Base-by-base conservation (phyloP, 2,329 filamentous ascomycete genomes). In the Leptographium flavum region DNA sequence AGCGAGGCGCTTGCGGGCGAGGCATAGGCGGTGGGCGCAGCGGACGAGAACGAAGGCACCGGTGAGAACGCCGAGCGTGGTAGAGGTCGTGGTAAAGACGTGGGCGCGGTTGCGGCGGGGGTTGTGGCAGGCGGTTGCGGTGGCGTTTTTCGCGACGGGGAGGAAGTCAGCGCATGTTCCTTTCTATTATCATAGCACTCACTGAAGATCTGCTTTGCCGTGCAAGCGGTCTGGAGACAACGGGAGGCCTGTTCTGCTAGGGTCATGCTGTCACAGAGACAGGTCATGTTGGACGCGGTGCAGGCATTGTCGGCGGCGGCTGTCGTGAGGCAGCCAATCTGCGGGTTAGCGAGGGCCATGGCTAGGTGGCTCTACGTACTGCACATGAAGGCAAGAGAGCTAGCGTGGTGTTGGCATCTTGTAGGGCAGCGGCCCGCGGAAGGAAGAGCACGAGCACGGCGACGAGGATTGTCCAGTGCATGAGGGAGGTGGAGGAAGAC, bases 21-120 rank as follows among this genome's bases (percentile, higher is more conserved):
- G 48, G 11, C 62, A 55, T 47, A 65, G 47, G 33, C 56, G 59
- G 42, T 57, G 59, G 4, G 51, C 50, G 10, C 67, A 56, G 15
- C 68, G 67, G n/a, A 62, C 49, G 7, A 59, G 46, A 27, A 68
- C 54, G 40, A 64, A 59, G 37, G 60, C 52, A 27, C 55, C 60
- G 6, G 62, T 59, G 22, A 66, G 55, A 15, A 57, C 54, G 43
- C 54, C 60, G 38, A 63, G 49, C 50, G 48, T 31, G 49, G 54
- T 48, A 49, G 58, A 53, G 4, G 62, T 54, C 15, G 54, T 57
- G 17, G 60, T 48, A 37, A 61, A 55, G 32, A 60, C 54, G n/a
- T 54, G 50, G 50, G 41, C 60, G 47, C 59, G 62, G 46, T 59
- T 53, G 6, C 50, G 50, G 15, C 53, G 33, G 10, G 47, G 55